phyloP scores from a whole-genome alignment of 345 rosid species.

The Nephelium lappaceum region DNA sequence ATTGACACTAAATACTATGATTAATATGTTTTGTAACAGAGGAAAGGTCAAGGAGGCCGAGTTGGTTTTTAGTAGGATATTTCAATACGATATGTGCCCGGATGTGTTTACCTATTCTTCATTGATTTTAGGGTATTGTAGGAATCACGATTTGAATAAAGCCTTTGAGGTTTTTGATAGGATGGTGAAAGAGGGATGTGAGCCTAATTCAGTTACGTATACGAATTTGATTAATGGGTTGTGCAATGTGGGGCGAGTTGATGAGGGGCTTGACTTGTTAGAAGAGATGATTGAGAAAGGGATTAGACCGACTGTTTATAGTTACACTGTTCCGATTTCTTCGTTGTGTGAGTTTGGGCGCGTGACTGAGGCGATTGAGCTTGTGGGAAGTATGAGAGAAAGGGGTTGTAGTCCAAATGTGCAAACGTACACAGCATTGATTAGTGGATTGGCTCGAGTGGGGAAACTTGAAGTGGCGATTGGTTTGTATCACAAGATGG shows the following conservation, averaged over 20 bases:
- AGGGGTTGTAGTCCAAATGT: constrained; percentile 52
- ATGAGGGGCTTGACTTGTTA: constrained; percentile 56
- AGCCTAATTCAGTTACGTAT: constrained; percentile 63
- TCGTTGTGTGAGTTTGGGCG: constrained; percentile 53
- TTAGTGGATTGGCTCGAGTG: constrained; percentile 49
- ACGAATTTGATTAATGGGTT: constrained; percentile 58
- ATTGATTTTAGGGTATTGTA: constrained; percentile 68
- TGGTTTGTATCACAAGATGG: constrained; percentile 65
- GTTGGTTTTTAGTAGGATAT: constrained; percentile 49
- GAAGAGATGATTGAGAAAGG: constrained; percentile 57
- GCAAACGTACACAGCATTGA: constrained; percentile 61
- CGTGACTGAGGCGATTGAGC: constrained; percentile 52
- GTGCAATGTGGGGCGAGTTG: constrained; percentile 54
- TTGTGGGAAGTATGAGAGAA: constrained; percentile 46
- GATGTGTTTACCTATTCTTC: constrained; percentile 61
- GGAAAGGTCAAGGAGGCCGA: constrained; percentile 57
- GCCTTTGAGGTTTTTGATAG: constrained; percentile 55
- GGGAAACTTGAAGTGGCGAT: constrained; percentile 52
- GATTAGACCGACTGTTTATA: constrained; percentile 52
- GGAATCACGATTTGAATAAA: constrained; percentile 45
- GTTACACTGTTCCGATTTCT: constrained; percentile 56
- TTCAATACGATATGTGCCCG: constrained; percentile 46
- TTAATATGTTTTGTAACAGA: constrained; percentile 56
- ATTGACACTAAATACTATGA: constrained; percentile 58
- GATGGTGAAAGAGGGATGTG: constrained; percentile 60